Conservation (phyloP, 73 alveolate genomes). For the Breviolum minutum region DNA sequence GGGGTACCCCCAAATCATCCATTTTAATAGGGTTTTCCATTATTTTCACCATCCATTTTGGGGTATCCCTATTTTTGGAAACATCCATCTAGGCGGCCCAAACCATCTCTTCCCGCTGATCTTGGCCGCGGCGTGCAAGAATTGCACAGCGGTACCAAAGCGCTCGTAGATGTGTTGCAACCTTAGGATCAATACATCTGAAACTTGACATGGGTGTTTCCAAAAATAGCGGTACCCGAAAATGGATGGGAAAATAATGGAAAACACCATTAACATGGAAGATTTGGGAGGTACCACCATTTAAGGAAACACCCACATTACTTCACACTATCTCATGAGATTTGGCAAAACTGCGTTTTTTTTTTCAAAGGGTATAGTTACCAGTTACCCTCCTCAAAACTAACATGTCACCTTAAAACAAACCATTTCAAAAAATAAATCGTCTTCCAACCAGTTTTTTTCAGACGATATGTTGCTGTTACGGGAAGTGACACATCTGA, state of each 20-base stretch:
- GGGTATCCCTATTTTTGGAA: no score
- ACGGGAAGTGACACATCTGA: no score
- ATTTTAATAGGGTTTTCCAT: no score
- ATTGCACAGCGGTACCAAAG: constrained; percentile 54
- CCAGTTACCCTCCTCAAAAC: no score
- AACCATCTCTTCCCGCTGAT: constrained; percentile 25
- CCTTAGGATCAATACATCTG: constrained; percentile 7
- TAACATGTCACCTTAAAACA: no score
- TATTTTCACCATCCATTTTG: no score
- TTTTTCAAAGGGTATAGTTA: no score
- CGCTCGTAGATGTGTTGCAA: constrained; percentile 76
- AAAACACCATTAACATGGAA: no score
- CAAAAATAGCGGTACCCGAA: background rate
- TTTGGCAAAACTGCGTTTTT: background rate
- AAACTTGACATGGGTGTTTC: background rate
- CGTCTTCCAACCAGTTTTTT: background rate
- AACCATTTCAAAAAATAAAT: background rate
- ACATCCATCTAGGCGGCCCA: no score
- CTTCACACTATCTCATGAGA: background rate
- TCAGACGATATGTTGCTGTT: background rate
- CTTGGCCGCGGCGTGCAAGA: constrained; percentile 57
- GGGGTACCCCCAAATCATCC: no score
- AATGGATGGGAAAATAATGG: no score
- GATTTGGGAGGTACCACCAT: no score
- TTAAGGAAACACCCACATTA: background rate